Conservation (phyloP, 805 yeast species). For the Hanseniaspora singularis region DNA sequence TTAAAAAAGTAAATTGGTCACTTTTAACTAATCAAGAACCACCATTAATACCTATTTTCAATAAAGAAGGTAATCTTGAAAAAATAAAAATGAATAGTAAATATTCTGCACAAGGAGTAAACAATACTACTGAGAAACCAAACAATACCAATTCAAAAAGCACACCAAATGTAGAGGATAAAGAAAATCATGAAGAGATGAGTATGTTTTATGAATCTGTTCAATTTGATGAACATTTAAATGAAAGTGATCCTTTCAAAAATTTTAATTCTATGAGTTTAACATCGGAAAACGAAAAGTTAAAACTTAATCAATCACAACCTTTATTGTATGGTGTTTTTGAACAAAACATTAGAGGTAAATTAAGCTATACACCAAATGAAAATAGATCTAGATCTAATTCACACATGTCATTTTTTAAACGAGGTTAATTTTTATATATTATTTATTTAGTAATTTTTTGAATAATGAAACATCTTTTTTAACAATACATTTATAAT, state of each 20-base stretch:
- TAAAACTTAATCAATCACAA: conserved; percentile 33
- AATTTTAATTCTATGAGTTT: conserved; percentile 77
- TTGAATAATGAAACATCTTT: conserved; percentile 11
- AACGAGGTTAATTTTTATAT: conserved; percentile 17
- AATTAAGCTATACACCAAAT: conserved; percentile 32
- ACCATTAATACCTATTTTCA: conserved; percentile 83
- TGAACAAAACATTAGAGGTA: conserved; percentile 29
- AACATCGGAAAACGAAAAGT: conserved; percentile 52
- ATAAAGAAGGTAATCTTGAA: conserved; percentile 41
- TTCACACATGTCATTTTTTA: conserved; percentile 27
- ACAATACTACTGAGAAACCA: conserved; percentile 17
- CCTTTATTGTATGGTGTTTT: conserved; percentile 30
- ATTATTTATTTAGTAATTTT: neutral
- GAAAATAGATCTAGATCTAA: conserved; percentile 32
- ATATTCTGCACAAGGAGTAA: neutral
- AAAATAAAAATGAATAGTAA: conserved; percentile 20
- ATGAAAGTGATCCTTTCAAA: conserved; percentile 62
- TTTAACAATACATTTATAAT: conserved; percentile 1
- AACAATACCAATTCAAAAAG: conserved; percentile 21
- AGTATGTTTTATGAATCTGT: conserved; percentile 27
- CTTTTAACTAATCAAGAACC: conserved; percentile 83
- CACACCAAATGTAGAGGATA: conserved; percentile 17
- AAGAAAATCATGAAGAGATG: conserved; percentile 22
- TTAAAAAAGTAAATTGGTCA: conserved; percentile 92
- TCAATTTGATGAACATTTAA: conserved; percentile 29